Evolutionary conservation across 495 filamentous ascomycete genomes (phyloP), one percentile per base, ranked within the genome.

Genomic region (Neurospora sp.): DNA sequence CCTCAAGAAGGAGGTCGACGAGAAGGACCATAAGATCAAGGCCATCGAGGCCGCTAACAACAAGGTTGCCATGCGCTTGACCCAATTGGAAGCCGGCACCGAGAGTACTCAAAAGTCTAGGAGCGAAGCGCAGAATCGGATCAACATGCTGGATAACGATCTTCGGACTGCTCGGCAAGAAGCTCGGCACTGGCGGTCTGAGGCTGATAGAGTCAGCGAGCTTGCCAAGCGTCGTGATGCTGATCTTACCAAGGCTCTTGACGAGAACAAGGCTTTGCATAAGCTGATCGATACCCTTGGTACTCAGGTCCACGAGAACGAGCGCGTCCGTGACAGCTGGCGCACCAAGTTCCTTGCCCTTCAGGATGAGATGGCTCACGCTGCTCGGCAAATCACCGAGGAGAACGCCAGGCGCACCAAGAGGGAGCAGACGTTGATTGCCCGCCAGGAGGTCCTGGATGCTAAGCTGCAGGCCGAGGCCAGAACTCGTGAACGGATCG

Each of bases 251-350:
- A 78, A 84, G 14, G 74, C 81, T 3, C 73, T 83, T 14, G 82
- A 81, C 41, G 83, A 85, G 72, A 85, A 82, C 74, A 84, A 82
- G 76, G 83, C 87, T 48, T 80, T 94, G 10, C 87, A 85, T 71
- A 90, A 87, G 74, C 88, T 88, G 37, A 88, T 96, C 75, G 87
- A 90, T 74, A 88, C 87, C 6, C 83, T 95, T 73, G 87, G 87
- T 73, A 84, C 86, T 59, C 93, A 97, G 77, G 88, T 97, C 69
- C 90, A 97, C 81, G 94, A 98, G 81, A 93, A 90, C 79, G 89
- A 92, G 79, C 87, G 89, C 74, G 87, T 91, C 74, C 90, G 93
- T 70, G 91, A 94, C 75, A 87, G 84, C 76, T 91, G 97, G 83
- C 89, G 92, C 74, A 85, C 86, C 77, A 95, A 94, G 79, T 91